These are phyloP conservation scores for Paramecium sonneborni DNA, from an alignment of 73 alveolate species.

Conservation along the genomic window DNA sequence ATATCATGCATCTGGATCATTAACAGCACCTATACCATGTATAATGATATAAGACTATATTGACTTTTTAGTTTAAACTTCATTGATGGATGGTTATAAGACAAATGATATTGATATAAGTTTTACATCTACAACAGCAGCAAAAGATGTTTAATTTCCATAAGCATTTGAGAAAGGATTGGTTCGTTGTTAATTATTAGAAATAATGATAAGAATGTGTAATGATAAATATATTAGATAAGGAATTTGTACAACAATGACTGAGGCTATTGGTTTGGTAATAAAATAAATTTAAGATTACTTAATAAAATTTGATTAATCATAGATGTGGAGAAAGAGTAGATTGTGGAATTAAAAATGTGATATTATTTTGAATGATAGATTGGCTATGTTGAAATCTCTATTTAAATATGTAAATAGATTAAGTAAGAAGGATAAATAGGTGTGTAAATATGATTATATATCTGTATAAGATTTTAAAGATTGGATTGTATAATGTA, in stretches of 20 bases:
- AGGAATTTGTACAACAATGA: neutral
- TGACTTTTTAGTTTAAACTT: neutral
- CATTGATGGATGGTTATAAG: neutral
- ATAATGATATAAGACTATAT: neutral
- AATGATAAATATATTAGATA: neutral
- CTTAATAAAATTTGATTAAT: neutral
- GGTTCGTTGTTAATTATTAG: slow-evolving; percentile 28
- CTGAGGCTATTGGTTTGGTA: neutral
- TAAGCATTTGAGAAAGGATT: slow-evolving; percentile 21
- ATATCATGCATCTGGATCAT: slow-evolving; percentile 19
- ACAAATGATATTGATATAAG: slow-evolving; percentile 39
- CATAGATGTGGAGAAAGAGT: slow-evolving; percentile 27
- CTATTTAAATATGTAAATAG: neutral
- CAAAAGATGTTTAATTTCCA: slow-evolving; percentile 24
- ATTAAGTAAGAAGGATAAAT: slow-evolving; percentile 43
- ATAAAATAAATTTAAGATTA: neutral
- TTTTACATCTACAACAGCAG: slow-evolving; percentile 33
- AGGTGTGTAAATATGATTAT: slow-evolving; percentile 3
- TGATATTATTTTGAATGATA: neutral
- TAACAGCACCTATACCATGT: neutral
- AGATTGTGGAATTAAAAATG: slow-evolving; percentile 29
- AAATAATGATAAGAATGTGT: slow-evolving; percentile 38
- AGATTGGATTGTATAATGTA: neutral
- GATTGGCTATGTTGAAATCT: slow-evolving; percentile 17
- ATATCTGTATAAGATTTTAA: neutral